A percentile compares a stretch with the other conserved stretches of the same genome.
These are phyloP conservation scores for Vitis labrusca DNA, from an alignment of 164 flowering plant species.

Conservation along the genomic window DNA sequence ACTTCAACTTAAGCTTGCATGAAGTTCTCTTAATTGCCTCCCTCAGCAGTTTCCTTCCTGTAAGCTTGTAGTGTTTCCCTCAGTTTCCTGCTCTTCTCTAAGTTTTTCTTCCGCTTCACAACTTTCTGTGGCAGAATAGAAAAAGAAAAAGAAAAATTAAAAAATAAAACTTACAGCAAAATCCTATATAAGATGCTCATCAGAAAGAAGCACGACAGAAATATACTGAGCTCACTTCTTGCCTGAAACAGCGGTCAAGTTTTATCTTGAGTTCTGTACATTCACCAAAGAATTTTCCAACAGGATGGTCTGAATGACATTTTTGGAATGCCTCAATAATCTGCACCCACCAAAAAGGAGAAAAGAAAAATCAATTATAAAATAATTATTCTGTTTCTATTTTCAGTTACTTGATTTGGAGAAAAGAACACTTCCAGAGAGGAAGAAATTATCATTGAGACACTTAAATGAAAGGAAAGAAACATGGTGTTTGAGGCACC, in stretches of 20 bases:
- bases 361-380: neutral
- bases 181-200: neutral
- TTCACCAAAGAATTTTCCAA: conserved; percentile 76
- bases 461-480: no score
- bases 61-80: conserved; percentile 74
- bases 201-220: neutral
- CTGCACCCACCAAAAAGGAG: conserved; percentile 32
- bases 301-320: conserved; percentile 88
- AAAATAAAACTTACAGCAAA: neutral
- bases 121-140: conserved; percentile 59
- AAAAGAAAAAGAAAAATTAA: neutral
- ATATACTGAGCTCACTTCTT: conserved; percentile 57
- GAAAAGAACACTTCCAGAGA: no score
- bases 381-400: neutral
- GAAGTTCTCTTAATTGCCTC: neutral
- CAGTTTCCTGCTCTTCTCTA: conserved; percentile 82
- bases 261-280: conserved; percentile 89
- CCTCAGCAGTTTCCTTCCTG: conserved; percentile 54
- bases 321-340: conserved; percentile 87
- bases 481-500: no score
- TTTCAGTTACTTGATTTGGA: no score
- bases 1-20: neutral
- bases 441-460: no score
- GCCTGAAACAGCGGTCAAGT: conserved; percentile 85
- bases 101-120: conserved; percentile 83